Evolutionary conservation across 2,329 filamentous ascomycete genomes (phyloP).

Genomic region (Cladophialophora yegresii): DNA sequence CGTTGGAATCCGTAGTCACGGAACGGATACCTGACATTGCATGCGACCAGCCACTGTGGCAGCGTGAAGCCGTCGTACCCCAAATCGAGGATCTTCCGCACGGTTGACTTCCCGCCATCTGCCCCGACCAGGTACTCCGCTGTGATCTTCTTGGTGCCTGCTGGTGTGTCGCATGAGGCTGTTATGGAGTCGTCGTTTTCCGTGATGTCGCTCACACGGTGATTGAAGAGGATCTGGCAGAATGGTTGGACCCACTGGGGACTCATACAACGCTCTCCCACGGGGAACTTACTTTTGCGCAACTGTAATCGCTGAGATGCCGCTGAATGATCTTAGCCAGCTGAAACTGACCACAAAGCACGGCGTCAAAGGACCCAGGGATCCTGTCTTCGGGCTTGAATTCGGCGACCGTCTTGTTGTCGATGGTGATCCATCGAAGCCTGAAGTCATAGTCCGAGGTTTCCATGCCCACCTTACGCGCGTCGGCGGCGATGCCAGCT

Average conservation of each 20-base stretch:
- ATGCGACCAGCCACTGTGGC: conserved; percentile 36
- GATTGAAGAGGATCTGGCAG: conserved; percentile 20
- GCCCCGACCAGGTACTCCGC: conserved; percentile 56
- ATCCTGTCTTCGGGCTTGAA: conserved; percentile 23
- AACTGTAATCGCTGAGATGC: conserved; percentile 23
- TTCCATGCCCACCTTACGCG: conserved; percentile 24
- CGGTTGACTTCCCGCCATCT: conserved; percentile 46
- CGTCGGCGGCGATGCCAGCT: conserved; percentile 21
- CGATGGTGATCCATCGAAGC: conserved; percentile 23
- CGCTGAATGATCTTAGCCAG: conserved; percentile 31
- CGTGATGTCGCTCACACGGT: conserved; percentile 8
- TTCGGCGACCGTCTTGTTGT: conserved; percentile 13
- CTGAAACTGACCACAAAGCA: conserved; percentile 31
- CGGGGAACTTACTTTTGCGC: conserved; percentile 12
- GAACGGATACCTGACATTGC: conserved; percentile 35
- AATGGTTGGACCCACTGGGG: neutral
- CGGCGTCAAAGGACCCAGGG: conserved; percentile 12
- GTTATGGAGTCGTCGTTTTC: conserved; percentile 12
- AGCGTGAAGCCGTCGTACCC: conserved; percentile 42
- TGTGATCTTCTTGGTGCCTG: conserved; percentile 14
- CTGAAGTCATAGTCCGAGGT: conserved; percentile 18
- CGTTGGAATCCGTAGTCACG: conserved; percentile 44
- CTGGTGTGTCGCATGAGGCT: conserved; percentile 11
- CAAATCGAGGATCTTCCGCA: conserved; percentile 40
- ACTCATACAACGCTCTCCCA: neutral